These are phyloP conservation scores for Saccharomycopsis sp. DNA, from an alignment of 805 yeast genomes.

Conservation along the genomic window DNA sequence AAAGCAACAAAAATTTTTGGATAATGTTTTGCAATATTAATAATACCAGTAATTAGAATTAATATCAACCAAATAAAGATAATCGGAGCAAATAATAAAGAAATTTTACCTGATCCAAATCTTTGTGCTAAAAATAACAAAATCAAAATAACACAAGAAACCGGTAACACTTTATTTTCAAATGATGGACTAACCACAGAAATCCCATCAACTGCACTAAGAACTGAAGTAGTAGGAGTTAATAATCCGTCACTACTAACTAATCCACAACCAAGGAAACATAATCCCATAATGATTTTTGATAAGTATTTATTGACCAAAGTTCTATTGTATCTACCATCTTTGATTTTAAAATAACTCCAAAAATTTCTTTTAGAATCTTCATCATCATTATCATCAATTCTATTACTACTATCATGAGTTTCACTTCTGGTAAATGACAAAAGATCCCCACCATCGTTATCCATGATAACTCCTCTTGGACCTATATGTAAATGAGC, in stretches of 20 bases:
- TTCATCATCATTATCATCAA: constrained; percentile 15
- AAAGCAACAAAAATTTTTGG: constrained; percentile 38
- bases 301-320: constrained; percentile 26
- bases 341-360: too few species aligned
- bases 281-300: constrained; percentile 26
- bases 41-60: constrained; percentile 35
- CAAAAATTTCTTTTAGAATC: constrained; percentile 3
- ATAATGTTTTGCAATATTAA: constrained; percentile 29
- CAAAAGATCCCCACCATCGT: constrained; percentile 23
- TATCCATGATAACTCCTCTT: constrained; percentile 32
- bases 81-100: constrained; percentile 43
- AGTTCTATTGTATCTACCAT: constrained; percentile 20
- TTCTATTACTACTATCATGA: constrained; percentile 17
- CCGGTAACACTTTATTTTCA: constrained; percentile 31
- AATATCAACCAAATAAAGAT: constrained; percentile 40
- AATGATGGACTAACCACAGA: constrained; percentile 40
- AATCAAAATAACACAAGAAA: constrained; percentile 38
- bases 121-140: constrained; percentile 36
- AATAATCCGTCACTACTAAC: constrained; percentile 50
- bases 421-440: constrained; percentile 32
- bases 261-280: constrained; percentile 46
- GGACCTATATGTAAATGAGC: constrained; percentile 38
- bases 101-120: constrained; percentile 40
- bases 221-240: constrained; percentile 55
- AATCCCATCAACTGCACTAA: constrained; percentile 47